Conservation (phyloP, 2,329 filamentous ascomycete genomes). For the Myriosclerotinia duriaeana region DNA sequence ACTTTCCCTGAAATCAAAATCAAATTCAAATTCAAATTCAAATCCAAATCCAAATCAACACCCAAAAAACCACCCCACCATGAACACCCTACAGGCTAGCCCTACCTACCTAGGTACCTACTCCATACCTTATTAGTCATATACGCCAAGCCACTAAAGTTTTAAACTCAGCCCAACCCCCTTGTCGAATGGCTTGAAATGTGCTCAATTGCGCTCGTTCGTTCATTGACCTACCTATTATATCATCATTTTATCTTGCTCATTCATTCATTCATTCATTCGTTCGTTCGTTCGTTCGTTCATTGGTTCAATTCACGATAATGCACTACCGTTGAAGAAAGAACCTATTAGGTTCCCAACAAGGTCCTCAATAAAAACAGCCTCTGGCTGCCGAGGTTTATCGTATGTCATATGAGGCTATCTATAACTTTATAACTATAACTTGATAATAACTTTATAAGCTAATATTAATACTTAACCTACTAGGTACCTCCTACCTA, state of each 20-base stretch:
- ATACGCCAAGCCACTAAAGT: constrained; percentile 7
- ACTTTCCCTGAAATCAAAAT: neutral
- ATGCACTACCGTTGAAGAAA: neutral
- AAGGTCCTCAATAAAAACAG: neutral
- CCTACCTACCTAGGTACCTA: neutral
- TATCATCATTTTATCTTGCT: no score
- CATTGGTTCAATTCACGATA: no score
- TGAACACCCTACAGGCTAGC: no score
- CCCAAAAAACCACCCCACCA: neutral
- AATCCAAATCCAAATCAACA: neutral
- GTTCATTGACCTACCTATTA: no score
- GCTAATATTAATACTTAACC: no score
- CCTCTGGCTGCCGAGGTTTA: no score
- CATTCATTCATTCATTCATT: constrained; percentile 9
- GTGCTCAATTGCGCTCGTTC: constrained; percentile 26
- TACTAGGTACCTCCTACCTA: no score
- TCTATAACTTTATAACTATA: no score
- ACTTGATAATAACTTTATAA: no score
- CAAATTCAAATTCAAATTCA: neutral
- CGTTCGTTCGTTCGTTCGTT: neutral
- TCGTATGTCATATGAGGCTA: no score
- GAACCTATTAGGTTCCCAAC: neutral
- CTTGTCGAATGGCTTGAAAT: constrained; percentile 24
- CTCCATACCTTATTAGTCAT: neutral
- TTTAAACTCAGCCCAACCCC: neutral